Percentiles rank a stretch among this genome's conserved stretches.
Evolutionary conservation across 352 stramenopile species (phyloP).

Genomic region (Globisporangium abappressorium): DNA sequence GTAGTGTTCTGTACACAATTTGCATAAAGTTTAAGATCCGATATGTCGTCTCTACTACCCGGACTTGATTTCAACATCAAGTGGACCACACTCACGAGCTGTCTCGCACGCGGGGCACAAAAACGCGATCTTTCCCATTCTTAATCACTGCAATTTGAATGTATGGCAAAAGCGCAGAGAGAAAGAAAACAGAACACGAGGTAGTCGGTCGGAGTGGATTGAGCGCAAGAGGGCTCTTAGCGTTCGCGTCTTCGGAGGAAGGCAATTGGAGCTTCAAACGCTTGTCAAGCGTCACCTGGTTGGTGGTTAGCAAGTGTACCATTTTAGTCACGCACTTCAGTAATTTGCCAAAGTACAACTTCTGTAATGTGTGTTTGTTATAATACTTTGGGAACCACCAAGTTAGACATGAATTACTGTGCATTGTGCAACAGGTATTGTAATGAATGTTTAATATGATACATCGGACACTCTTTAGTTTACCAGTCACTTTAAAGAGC

Average conservation of each 20-base stretch:
- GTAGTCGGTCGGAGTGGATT: conserved; percentile 1
- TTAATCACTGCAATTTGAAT: too few species aligned
- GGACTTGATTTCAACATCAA: background rate
- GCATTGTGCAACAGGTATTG: too few species aligned
- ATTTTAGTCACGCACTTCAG: background rate
- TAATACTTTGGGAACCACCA: too few species aligned
- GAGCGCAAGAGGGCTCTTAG: background rate
- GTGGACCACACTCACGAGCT: background rate
- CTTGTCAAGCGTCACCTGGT: conserved; percentile 11
- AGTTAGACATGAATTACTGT: too few species aligned
- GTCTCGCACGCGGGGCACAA: background rate
- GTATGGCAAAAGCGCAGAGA: too few species aligned
- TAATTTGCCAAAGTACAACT: background rate
- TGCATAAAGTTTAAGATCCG: too few species aligned
- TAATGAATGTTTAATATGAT: too few species aligned
- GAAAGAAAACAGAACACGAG: too few species aligned
- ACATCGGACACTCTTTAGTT: too few species aligned
- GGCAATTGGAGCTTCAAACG: conserved; percentile 7
- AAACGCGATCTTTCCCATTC: background rate
- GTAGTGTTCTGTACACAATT: too few species aligned
- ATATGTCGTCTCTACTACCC: background rate
- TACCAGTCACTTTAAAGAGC: too few species aligned
- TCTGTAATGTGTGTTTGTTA: background rate
- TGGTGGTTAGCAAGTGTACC: conserved; percentile 10
- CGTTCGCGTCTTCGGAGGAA: background rate